These are phyloP conservation scores for Venturia pyrina DNA, from an alignment of 2,329 filamentous ascomycete genomes.

Conservation along the genomic window DNA sequence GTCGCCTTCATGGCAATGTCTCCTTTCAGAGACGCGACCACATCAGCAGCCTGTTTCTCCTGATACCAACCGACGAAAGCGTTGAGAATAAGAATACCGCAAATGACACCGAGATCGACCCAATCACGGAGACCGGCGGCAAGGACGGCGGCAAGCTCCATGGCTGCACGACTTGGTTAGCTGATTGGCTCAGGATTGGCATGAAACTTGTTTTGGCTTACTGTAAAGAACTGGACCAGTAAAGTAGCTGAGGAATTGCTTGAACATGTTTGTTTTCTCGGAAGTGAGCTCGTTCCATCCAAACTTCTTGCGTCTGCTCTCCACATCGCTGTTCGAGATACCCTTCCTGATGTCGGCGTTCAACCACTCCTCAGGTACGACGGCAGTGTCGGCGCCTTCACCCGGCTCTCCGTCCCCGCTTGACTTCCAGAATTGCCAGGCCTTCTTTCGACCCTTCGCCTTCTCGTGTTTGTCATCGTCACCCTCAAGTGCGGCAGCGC, in stretches of 20 bases:
- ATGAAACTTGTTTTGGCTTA: conserved; percentile 30
- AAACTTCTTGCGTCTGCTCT: conserved; percentile 52
- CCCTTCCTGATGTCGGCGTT: conserved; percentile 57
- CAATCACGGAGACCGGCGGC: conserved; percentile 66
- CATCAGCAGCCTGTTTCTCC: conserved; percentile 70
- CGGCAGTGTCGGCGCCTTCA: conserved; percentile 23
- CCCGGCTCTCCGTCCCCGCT: conserved; percentile 22
- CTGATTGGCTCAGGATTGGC: not conserved
- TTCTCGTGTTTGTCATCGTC: conserved; percentile 28
- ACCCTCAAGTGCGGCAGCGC: conserved; percentile 35
- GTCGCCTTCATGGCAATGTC: conserved; percentile 67
- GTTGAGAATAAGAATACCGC: conserved; percentile 65
- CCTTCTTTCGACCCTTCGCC: conserved; percentile 36
- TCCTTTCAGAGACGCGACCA: conserved; percentile 64
- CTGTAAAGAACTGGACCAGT: conserved; percentile 67
- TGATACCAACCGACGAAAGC: conserved; percentile 71
- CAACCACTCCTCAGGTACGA: conserved; percentile 57
- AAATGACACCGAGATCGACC: conserved; percentile 70
- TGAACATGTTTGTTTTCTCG: conserved; percentile 66
- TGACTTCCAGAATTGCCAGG: conserved; percentile 48
- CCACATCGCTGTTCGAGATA: conserved; percentile 50
- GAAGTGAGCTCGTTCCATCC: conserved; percentile 64
- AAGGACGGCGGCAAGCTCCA: conserved; percentile 66
- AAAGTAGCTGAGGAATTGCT: conserved; percentile 69
- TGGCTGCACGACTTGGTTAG: conserved; percentile 39